Evolutionary conservation across 2,329 filamentous ascomycete species (phyloP).

Genomic region (Venturiaceae sp.): DNA sequence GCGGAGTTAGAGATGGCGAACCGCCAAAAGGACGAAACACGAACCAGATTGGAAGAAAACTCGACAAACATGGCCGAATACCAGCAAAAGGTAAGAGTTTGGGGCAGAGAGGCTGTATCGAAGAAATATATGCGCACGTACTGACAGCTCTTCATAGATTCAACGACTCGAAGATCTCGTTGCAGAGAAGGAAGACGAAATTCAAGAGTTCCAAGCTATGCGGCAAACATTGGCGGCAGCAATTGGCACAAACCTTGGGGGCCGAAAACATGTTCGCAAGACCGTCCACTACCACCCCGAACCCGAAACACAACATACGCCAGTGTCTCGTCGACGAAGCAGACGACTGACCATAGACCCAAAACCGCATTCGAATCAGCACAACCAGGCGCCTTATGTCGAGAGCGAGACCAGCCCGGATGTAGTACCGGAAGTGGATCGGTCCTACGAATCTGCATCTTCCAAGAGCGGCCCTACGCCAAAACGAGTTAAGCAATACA

Average conservation of each 20-base stretch:
- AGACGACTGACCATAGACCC: conserved; percentile 1
- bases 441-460: conserved; percentile 17
- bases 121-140: no score
- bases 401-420: not conserved
- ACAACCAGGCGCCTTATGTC: not conserved
- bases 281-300: not conserved
- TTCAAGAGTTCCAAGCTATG: conserved; percentile 8
- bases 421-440: not conserved
- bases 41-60: not conserved
- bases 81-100: not conserved
- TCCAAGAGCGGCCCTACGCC: conserved; percentile 26
- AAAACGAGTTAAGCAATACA: conserved; percentile 29
- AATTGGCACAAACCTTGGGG: not conserved
- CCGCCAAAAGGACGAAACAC: not conserved
- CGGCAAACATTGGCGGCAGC: not conserved
- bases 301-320: not conserved
- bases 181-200: conserved; percentile 19
- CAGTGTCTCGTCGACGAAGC: not conserved
- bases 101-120: not conserved
- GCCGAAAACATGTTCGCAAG: not conserved
- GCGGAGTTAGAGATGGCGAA: not conserved
- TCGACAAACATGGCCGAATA: not conserved
- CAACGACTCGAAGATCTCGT: conserved; percentile 16
- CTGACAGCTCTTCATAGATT: no score
- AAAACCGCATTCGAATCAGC: not conserved